These are phyloP conservation scores for Gomphus bonarii DNA, from an alignment of 1,284 basidiomycete species.

Conservation along the genomic window DNA sequence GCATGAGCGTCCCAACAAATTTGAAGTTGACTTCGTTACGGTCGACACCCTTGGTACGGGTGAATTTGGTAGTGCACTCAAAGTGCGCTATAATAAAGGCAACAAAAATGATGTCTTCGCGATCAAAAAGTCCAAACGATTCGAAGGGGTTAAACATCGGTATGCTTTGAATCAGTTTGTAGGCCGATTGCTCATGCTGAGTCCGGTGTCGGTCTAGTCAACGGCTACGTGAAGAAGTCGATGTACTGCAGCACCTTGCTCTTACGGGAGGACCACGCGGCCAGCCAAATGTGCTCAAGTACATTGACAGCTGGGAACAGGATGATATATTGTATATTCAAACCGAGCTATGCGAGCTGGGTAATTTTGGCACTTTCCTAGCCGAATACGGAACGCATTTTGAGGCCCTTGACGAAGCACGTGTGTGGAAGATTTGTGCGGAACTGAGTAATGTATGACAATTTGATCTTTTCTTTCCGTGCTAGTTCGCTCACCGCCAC, in stretches of 20 bases:
- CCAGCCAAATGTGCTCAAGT: conserved; percentile 80
- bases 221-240: conserved; percentile 91
- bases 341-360: conserved; percentile 91
- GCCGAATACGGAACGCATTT: conserved; percentile 86
- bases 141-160: conserved; percentile 88
- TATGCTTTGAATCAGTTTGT: conserved; percentile 29
- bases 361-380: conserved; percentile 87
- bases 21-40: conserved; percentile 72
- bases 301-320: conserved; percentile 97
- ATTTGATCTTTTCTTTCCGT: conserved; percentile 14
- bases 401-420: conserved; percentile 81
- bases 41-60: conserved; percentile 83
- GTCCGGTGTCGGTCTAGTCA: conserved; percentile 35
- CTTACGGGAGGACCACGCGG: conserved; percentile 22
- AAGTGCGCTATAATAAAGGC: conserved; percentile 63
- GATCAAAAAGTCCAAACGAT: conserved; percentile 91
- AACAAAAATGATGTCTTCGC: conserved; percentile 58
- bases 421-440: conserved; percentile 94
- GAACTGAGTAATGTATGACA: conserved; percentile 77
- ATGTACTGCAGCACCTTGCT: conserved; percentile 75
- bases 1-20: conserved; percentile 48
- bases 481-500: conserved; percentile 17
- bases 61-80: conserved; percentile 91
- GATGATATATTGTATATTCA: conserved; percentile 84
- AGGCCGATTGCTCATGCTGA: not conserved